Percentiles rank a stretch among this genome's conserved stretches.
Evolutionary conservation across 192 early-diverging fungal genomes (phyloP).

Genomic region (Lobosporangium transversale): DNA sequence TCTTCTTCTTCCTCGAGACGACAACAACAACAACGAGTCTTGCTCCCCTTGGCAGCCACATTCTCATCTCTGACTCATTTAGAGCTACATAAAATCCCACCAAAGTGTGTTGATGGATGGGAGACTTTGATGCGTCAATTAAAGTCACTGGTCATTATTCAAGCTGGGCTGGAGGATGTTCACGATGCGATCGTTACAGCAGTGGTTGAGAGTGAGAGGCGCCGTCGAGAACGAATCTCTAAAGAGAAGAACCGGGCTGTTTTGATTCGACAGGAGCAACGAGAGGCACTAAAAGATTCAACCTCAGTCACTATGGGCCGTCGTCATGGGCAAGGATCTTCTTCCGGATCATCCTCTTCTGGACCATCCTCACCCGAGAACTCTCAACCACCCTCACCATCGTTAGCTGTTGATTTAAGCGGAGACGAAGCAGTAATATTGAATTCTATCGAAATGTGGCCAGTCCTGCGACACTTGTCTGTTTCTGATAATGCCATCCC

Average conservation of each 20-base stretch:
- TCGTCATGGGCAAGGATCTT: conserved; percentile 2
- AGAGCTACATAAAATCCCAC: conserved; percentile 61
- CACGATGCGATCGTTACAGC: conserved; percentile 55
- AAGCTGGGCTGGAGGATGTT: conserved; percentile 58
- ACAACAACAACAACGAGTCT: conserved; percentile 15
- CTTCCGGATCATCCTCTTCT: conserved; percentile 4
- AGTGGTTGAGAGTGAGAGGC: conserved; percentile 47
- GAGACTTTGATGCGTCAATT: conserved; percentile 53
- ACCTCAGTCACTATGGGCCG: conserved; percentile 1
- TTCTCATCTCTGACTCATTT: conserved; percentile 60
- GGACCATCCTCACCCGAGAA: conserved; percentile 15
- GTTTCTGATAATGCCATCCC: conserved; percentile 62
- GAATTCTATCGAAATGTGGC: conserved; percentile 49
- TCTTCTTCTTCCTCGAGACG: not conserved
- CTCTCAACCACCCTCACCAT: conserved; percentile 31
- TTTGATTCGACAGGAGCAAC: conserved; percentile 42
- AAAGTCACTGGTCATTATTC: conserved; percentile 54
- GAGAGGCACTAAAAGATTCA: conserved; percentile 40
- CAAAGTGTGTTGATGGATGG: conserved; percentile 58
- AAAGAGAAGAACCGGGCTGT: conserved; percentile 43
- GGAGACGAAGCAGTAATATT: conserved; percentile 38
- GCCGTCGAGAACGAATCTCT: conserved; percentile 23
- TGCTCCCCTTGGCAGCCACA: conserved; percentile 27
- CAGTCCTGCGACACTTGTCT: conserved; percentile 53
- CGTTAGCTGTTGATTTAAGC: not conserved